Evolutionary conservation across 441 rosid species (phyloP), one percentile per base, ranked within the genome.

Genomic region (Croton setiger): DNA sequence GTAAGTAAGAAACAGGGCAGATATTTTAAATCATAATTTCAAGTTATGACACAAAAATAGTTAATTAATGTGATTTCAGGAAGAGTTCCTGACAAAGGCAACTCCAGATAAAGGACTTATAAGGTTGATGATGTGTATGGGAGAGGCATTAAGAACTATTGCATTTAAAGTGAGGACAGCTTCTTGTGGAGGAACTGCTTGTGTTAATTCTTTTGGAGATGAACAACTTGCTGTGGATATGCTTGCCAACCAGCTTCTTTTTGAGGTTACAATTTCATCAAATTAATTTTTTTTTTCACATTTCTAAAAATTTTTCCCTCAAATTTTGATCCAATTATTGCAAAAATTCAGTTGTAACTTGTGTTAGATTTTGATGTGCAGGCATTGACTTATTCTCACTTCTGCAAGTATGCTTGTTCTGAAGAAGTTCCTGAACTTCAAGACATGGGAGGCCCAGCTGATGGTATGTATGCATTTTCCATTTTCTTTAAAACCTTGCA

Each of bases 191-290:
- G 97, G 98, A 75, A 94, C 99, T 18, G 92, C 93, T 64, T 94
- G 99, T 68, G 83, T 94, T 13, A 94, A 94, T 70, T 77, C 94
- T 70, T 94, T 94, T 56, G 97, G 99, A 1, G 97, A 94, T 60
- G 99, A 94, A 71, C 99, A 94, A 73, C 99, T 94, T 39, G 99
- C 98, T 44, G 97, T 94, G 5, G 99, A 94, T 79, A 67, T 92
- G 94, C 93, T 92, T 43, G 99, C 99, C 4, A 65, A 94, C 81
- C 83, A 92, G 72, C 96, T 94, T 68, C 96, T 94, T 39, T 94
- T 94, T 27, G 97, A 94, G 94, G 98, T 91, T 49, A 58, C 64
- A 51, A 51, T 31, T 57, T 6, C 5, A 39, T 2, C 11, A 18
- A 58, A 7, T 52, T 15, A 53, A 23, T 27, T 12, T 27, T 11